Base-by-base conservation (phyloP, 2,329 filamentous ascomycete species). In the Colletotrichum scovillei region DNA sequence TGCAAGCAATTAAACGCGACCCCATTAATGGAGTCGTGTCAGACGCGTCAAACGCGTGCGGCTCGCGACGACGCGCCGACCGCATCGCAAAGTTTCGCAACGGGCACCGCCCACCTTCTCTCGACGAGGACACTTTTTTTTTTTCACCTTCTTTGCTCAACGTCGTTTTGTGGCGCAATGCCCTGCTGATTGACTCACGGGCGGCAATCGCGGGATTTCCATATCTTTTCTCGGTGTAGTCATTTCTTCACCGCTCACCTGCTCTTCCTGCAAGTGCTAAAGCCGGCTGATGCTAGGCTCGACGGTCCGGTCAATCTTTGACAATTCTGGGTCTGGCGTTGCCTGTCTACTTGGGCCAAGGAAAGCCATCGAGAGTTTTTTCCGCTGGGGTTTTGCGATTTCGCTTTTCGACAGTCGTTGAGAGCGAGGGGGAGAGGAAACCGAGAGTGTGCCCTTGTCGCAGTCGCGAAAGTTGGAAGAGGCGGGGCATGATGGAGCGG, bases 1-100 rank as follows among this genome's bases (percentile, higher is more conserved):
- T 73, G 66, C 67, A 69, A 7, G 32, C 26, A 70, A 73, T 73
- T 69, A 62, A 70, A 73, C 60, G 46, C 63, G 42, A 62, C 53
- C 56, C 70, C 67, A 56, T 57, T n/a, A 4, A 3, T 49, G 16
- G 22, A 35, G 28, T 53, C 63, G 63, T 65, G 60, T 65, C n/a
- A 3, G 38, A 49, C 70, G 70, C 67, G 70, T 26, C 32, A 42
- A 22, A 70, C 70, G 70, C 70, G 70, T 63, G 60, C 38, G 42
- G 46, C 42, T 64, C 70, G 70, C 70, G 70, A 63, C 46, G 28
- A 63, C 70, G 70, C 70, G 70, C 56, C 67, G 69, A 64, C 69
- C 24, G 49, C 69, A 64, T 70, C 46, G 59, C 60, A 65, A 32
- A 62, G 49, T 53, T 63, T 57, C 58, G 42, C 67, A 55, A 26